Evolutionary conservation across 2,329 filamentous ascomycete genomes (phyloP), one percentile per base, ranked within the genome.

Genomic region (Sarocladiaceae sp.): DNA sequence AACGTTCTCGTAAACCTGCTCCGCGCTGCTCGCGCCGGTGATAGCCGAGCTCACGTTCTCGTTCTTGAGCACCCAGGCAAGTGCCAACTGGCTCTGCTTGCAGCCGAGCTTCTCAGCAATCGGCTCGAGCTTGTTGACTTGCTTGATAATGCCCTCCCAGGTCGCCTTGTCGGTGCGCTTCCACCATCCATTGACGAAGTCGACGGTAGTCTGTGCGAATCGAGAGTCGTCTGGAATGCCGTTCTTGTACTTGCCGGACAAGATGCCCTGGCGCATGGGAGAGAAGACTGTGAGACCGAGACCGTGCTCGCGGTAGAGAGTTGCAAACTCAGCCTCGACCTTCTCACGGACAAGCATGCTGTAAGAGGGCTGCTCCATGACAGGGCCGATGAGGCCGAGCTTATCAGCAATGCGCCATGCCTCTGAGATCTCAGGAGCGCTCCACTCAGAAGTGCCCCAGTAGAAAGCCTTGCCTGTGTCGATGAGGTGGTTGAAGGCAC

Each of bases 401-500:
- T 73, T 75, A 58, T 85, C 81, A 29, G 84, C 80, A 55, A 81
- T 73, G 13, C 79, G 71, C 72, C 79, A 82, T 0, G 84, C 84
- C 53, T 81, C 75, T 5, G 78, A 76, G 61, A 87, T 86, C 69
- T 87, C 83, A 54, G 79, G 77, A 39, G 84, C 81, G 55, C 74
- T 76, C 83, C 84, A 87, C 65, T 87, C 82, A 0, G 81, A 86
- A 0, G 83, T 87, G 37, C 83, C 84, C 83, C 83, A 87, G 72
- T 87, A 87, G 57, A 88, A 80, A 2, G 82, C 80, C 69, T 87
- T 83, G 57, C 85, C 85, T 1, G 74, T 76, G 65, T 83, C 73
- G 64, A 89, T 87, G 51, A 88, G 68, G 65, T 87, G 75, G 71
- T 87, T 87, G 72, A 89, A 88, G 51, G 79, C 83, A 51, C 84